Base-by-base conservation (phyloP, 1,284 basidiomycete species). In the Leccinum pachyderme region DNA sequence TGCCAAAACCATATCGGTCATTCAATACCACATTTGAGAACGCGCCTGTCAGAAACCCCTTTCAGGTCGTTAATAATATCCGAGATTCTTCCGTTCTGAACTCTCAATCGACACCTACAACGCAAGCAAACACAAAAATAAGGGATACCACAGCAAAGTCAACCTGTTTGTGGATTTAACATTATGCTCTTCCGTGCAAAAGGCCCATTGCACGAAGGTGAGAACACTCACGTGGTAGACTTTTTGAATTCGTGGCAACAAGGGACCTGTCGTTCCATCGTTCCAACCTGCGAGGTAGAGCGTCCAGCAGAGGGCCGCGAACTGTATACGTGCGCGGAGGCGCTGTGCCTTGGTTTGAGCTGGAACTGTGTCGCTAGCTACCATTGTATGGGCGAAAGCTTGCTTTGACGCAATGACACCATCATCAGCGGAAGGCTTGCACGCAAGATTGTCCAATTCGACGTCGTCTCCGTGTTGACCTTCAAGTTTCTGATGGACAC, bases 81-180 rank as follows among this genome's bases (percentile, higher is more conserved):
- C n/a, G n/a, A n/a, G n/a, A 7, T 45, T 18, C 15, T 13, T 22
- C 27, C 15, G 15, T 13, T 24, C 24, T 4, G 3, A 22, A 25
- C 41, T n/a, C 8, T 13, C 4, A 24, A 11, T 8, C 5, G 32
- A 45, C 13, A 68, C 71, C 15, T 45, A 69, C 68, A 5, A 43
- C 32, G 45, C 63, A 71, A 43, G 68, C 67, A 56, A 71, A 67
- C n/a, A 70, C 71, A 32, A 73, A 70, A 22, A 70, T 58, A n/a
- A 70, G 35, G 28, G 71, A 70, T 18, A 70, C 71, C 12, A 72
- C 53, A 3, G 63, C 52, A 51, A 62, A 71, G 33, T 70, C 59
- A 44, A 72, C 52, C 67, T 69, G 27, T 53, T 15, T 24, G 13
- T 15, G 29, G 13, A 1, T 32, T 18, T n/a, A 18, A 37, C n/a